Evolutionary conservation across 139 green algal genomes (phyloP), one percentile per base, ranked within the genome.

Genomic region (Closterium sp.): DNA sequence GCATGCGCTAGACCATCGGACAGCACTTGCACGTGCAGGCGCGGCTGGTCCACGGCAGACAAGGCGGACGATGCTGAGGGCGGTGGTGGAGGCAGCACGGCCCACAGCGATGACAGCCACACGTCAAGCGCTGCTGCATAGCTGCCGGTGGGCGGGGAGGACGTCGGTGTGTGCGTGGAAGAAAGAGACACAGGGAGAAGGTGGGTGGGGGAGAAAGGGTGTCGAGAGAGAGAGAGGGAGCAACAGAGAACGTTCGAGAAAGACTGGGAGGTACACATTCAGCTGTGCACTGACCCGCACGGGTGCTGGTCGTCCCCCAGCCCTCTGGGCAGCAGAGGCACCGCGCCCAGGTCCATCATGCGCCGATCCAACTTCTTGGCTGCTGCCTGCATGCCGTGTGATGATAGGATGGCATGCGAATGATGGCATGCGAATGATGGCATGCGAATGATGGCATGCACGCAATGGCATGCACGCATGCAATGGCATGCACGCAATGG

Each of bases 281-380:
- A n/a, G n/a, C n/a, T n/a, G 43, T 2, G 43, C 43, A 25, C 87
- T 89, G 21, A 94, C 91, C 91, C 91, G 66, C 34, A 89, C 4
- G 87, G 64, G 36, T 95, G 93, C 94, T 97, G 96, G 92, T 99
- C 98, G 91, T 99, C 97, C 2, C 97, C 97, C 85, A 99, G 91
- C 4, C 97, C 97, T 25, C 95, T 93, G 76, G 96, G 92, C 38
- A 97, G 31, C 30, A 97, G 34, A 25, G 89, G 55, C 31, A 38
- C 69, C 0, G 95, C 97, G 4, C 98, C 97, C 88, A 99, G 94
- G n/a, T 93, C 94, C 89, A 91, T 86, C 91, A 99, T 89, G n/a
- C 98, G 94, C 34, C 96, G 91, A 86, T 96, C 95, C 91, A 99
- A 94, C 95, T 98, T 98, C 95, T 99, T 99, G 76, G 97, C 97